phyloP scores from a whole-genome alignment of 495 filamentous ascomycete species.

The Trichocladium uniseriatum region DNA sequence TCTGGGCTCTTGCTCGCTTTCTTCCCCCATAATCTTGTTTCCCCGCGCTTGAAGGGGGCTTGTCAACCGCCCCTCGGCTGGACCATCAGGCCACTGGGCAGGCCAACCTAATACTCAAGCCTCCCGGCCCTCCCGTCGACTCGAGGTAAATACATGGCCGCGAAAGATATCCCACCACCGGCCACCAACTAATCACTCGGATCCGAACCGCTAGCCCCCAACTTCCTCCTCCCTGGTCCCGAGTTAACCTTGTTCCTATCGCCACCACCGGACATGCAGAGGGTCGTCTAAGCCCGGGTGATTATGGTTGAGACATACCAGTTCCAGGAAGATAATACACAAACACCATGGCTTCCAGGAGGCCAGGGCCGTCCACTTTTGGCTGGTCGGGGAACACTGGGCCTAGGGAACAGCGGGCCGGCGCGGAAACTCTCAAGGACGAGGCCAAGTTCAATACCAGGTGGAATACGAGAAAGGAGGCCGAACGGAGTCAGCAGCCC shows the following conservation, averaged over 20 bases:
- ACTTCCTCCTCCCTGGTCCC: background rate
- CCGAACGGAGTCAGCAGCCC: conserved; percentile 19
- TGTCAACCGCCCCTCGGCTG: conserved; percentile 4
- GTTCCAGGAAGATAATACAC: conserved; percentile 13
- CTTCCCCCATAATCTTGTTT: background rate
- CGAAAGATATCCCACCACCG: conserved; percentile 9
- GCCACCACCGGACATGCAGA: conserved; percentile 12
- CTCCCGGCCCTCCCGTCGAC: conserved; percentile 2
- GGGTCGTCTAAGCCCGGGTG: conserved; percentile 8
- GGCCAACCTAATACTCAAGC: conserved; percentile 1
- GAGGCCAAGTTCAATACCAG: conserved; percentile 12
- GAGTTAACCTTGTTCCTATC: conserved; percentile 19
- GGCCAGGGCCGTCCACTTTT: conserved; percentile 13
- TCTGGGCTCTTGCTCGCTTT: conserved; percentile 4
- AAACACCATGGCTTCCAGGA: conserved; percentile 25
- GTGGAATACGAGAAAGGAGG: conserved; percentile 16
- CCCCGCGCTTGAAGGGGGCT: background rate
- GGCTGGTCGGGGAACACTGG: conserved; percentile 16
- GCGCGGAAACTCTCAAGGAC: conserved; percentile 8
- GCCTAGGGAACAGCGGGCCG: conserved; percentile 8
- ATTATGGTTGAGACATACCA: conserved; percentile 20
- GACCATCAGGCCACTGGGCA: conserved; percentile 3
- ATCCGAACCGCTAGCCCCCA: background rate
- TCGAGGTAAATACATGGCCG: conserved; percentile 10
- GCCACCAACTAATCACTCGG: conserved; percentile 7